Base-by-base conservation (phyloP, 2,329 filamentous ascomycete genomes). In the Allantophomopsis lycopodina region DNA sequence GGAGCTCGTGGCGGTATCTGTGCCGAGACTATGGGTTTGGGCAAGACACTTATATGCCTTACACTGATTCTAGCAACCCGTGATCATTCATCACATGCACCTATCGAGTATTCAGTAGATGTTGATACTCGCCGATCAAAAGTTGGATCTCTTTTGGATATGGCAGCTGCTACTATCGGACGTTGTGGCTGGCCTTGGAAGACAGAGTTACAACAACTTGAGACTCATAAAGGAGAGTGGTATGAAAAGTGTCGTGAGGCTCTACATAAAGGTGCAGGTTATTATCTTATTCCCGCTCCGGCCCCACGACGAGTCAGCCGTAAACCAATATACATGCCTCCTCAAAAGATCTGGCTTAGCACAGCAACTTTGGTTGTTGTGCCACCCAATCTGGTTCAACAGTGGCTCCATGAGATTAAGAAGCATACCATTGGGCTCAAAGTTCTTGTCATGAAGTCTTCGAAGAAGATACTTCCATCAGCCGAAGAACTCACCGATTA, bases 11-110 rank as follows among this genome's bases (percentile, higher is more conserved):
- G 88, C 28, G 89, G 87, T 2, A 81, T 89, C 12, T 61, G 87
- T 12, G 82, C 83, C 0, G 84, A 91, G 53, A 79, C 83, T 46
- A 88, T 88, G 83, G 81, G 80, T 5, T 62, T 72, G 0, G 88
- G 89, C 0, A 96, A 95, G 62, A 95, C 89, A 0, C 60, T 95
- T 18, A 94, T 95, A 10, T 89, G 83, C 46, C 61, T 96, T 14
- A 69, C 80, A 6, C 61, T 86, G 2, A 77, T 95, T 32, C 64
- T 93, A 18, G 79, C 85, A 2, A 94, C 85, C 0, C 76, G 73
- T 49, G 66, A 77, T 23, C 71, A 88, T 44, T 71, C 77, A 10
- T 73, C 84, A 5, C 60, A 66, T 14, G 71, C 81, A 3, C 80
- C 88, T 2, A 68, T 76, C 3, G 56, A 79, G 39, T 73, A 80